Base-by-base conservation (phyloP, 202 grass and related monocot species). In the Saccharum hybrid region DNA sequence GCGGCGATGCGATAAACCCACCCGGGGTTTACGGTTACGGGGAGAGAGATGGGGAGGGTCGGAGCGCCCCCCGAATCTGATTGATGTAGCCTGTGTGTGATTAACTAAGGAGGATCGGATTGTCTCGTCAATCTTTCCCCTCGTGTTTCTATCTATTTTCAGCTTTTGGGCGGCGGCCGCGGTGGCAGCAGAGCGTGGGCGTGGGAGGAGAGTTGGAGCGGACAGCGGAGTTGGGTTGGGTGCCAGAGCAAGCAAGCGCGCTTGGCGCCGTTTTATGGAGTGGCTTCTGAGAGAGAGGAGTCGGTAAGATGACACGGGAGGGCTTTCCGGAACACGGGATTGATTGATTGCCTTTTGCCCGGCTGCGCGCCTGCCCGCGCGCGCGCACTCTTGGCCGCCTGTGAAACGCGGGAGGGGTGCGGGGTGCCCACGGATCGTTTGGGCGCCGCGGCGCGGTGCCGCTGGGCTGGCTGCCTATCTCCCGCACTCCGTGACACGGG, bases 231-330 rank as follows among this genome's bases (percentile, higher is more conserved):
- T 38, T 40, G 46, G 46, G 46, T 49, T 49, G 23, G 74, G 52
- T 57, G 51, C 8, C 6, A 15, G 45, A 67, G 18, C 21, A 31
- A 46, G 52, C 74, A 71, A 42, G 70, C 70, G 59, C 71, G 71
- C 31, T 74, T 43, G 81, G 62, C 9, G 71, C 37, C 36, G 60
- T 76, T 83, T 83, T 76, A 83, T 83, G 48, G 46, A 48, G 45
- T 46, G 43, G 42, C 42, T 45, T 45, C 42, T 11, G n/a, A n/a
- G 42, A 10, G 40, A 42, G 8, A 45, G 43, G 43, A 46, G 43
- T 13, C 43, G 43, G 39, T 9, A 40, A 40, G 39, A 9, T 9
- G 39, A 45, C 43, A 49, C 48, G 5, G 14, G 46, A 16, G 46
- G 46, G 46, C 46, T 49, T 49, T 49, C 46, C 46, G 14, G 81